Conservation (phyloP, 768 basidiomycete genomes). For the Gloeopeniophorella convolvens region DNA sequence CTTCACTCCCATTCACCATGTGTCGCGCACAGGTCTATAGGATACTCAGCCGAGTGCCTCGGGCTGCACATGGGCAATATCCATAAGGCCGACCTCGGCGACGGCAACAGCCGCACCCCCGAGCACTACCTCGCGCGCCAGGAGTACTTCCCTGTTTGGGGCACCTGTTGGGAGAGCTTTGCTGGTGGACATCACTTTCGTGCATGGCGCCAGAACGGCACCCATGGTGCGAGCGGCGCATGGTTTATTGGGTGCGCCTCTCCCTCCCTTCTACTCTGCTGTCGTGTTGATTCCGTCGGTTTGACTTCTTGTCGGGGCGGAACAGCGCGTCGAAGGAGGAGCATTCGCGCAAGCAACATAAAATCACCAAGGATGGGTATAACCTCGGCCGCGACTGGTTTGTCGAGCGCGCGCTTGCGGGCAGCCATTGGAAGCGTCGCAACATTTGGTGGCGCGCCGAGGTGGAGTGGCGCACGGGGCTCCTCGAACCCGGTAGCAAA, state of each 20-base stretch:
- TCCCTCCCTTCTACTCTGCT: neutral
- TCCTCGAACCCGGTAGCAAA: slow-evolving; percentile 60
- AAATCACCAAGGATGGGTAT: slow-evolving; percentile 72
- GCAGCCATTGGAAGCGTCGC: slow-evolving; percentile 44
- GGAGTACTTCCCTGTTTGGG: slow-evolving; percentile 69
- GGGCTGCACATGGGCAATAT: slow-evolving; percentile 70
- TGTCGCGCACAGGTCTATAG: slow-evolving; percentile 51
- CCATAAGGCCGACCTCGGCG: slow-evolving; percentile 78
- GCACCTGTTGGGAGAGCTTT: slow-evolving; percentile 86
- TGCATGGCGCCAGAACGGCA: slow-evolving; percentile 86
- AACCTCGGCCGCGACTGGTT: slow-evolving; percentile 77
- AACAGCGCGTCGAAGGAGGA: slow-evolving; percentile 74
- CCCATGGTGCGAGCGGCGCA: slow-evolving; percentile 60
- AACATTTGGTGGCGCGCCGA: slow-evolving; percentile 70
- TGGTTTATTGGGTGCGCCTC: slow-evolving; percentile 67
- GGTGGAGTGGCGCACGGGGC: slow-evolving; percentile 66
- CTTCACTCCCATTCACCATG: neutral
- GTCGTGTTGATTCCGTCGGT: neutral
- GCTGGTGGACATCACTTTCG: slow-evolving; percentile 86
- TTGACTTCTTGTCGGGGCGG: too few species aligned
- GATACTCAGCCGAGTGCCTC: slow-evolving; percentile 77
- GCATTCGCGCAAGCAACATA: slow-evolving; percentile 61
- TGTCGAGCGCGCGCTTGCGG: slow-evolving; percentile 56
- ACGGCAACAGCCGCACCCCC: slow-evolving; percentile 63
- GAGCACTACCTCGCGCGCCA: slow-evolving; percentile 75